Evolutionary conservation across 2,329 filamentous ascomycete species (phyloP), one percentile per base, ranked within the genome.

Genomic region (Neofusicoccum ribis): DNA sequence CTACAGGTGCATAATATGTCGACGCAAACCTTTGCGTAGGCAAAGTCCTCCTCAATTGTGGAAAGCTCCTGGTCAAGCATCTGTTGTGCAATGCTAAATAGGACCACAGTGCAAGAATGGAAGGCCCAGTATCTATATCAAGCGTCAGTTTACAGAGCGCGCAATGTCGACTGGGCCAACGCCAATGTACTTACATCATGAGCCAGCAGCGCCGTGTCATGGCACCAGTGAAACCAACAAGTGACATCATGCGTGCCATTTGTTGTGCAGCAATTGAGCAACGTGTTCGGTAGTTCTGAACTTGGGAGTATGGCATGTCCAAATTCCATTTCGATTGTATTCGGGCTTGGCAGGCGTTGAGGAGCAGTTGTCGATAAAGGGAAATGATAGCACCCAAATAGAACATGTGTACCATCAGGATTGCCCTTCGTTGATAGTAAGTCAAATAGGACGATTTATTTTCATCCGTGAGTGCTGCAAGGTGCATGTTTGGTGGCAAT

Each of bases 341-440:
- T 6, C 69, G 68, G 23, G 70, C 72, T 59, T 77, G 72, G 14
- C 73, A 71, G 17, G 73, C 71, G 6, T 73, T 74, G 27, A 77
- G 70, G 2, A 78, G 68, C 15, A 75, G 54, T 49, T 75, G 74
- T 11, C 76, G 74, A 41, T 78, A 77, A 3, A 78, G 68, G 27
- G 77, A 67, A 6, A 77, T 72, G 15, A 78, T 63, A 8, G 75
- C 75, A 11, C 76, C 76, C 46, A 78, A 69, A 63, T 77, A 78
- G 60, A 78, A 76, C 75, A 66, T 63, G 59, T 78, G 76, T 36
- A 78, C 70, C 74, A 78, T 76, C 15, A 78, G 68, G 27, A 77
- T 73, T 1, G 75, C 73, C 41, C 76, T 70, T 39, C 72, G 67
- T 62, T 78, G 73, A 44, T 72, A 76, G 3, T 72, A 36, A 4